Evolutionary conservation across 257 asterid genomes (phyloP), one percentile per base, ranked within the genome.

Genomic region (Solanum pimpinellifolium): DNA sequence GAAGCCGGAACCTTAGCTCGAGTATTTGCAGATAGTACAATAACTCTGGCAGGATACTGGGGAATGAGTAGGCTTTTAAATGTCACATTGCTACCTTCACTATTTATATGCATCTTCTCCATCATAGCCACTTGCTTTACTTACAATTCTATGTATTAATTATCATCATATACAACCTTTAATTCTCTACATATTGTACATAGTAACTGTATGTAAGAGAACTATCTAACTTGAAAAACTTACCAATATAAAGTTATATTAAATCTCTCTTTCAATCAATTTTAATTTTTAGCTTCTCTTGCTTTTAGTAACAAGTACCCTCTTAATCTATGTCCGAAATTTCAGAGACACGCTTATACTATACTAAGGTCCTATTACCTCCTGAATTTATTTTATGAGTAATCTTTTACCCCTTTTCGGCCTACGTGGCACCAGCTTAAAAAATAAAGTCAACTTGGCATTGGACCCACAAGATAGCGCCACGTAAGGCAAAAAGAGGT

Each of bases 1-100:
- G 98, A 96, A 92, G 98, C 98, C 6, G 99, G 99, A 69, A 96
- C 99, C 2, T 86, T 96, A 60, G 99, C 99, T 21, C 93, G 99
- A 37, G 99, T 96, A 85, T 77, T 96, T 52, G 99, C 99, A 81
- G 99, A 97, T 77, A 97, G 92, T 84, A 97, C 98, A 2, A 97
- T 97, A 83, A 97, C 99, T 3, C 65, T 95, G 18, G 98, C 97
- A 9, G 98, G 98, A 86, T 95, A 88, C 87, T 85, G 94, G 84
- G 98, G 98, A 77, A 75, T 91, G 93, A 90, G 92, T 73, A 88
- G 82, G 89, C 96, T 97, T 89, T 91, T 97, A 77, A 97, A 97
- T 86, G 72, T 85, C 84, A 97, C 99, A 21, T 96, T 97, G 68
- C 68, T 93, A 47, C 99, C 98, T 75, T 95, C 99, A 11, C 92